Evolutionary conservation across 2,329 filamentous ascomycete genomes (phyloP).

Genomic region (Alternaria postmessia): DNA sequence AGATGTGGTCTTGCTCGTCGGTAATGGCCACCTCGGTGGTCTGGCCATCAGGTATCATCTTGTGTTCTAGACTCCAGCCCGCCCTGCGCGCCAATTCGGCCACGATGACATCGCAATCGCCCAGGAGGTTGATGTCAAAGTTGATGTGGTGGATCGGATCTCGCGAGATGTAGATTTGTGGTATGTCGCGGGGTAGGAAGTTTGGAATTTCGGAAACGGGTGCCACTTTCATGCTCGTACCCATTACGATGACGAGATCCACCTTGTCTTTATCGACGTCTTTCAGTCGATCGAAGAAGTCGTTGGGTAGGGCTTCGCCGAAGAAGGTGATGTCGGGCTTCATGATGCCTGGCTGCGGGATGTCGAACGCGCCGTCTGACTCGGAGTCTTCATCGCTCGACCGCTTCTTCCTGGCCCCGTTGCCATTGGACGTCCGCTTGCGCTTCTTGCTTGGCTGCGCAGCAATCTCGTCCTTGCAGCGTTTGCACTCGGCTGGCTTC

Average conservation of each 20-base stretch:
- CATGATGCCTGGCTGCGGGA: constrained; percentile 80
- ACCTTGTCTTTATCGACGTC: constrained; percentile 79
- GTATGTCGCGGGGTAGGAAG: constrained; percentile 78
- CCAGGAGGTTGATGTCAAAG: constrained; percentile 96
- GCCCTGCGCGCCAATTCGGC: constrained; percentile 83
- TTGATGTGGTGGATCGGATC: constrained; percentile 87
- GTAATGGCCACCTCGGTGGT: constrained; percentile 62
- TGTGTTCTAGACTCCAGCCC: constrained; percentile 81
- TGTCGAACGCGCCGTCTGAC: constrained; percentile 68
- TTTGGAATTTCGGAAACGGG: constrained; percentile 92
- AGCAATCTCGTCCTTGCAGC: constrained; percentile 68
- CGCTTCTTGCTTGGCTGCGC: constrained; percentile 60
- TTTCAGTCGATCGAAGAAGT: constrained; percentile 82
- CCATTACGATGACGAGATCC: constrained; percentile 94
- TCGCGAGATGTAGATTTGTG: constrained; percentile 89
- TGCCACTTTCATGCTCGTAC: constrained; percentile 93
- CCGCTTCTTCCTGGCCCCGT: constrained; percentile 51
- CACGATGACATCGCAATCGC: constrained; percentile 91
- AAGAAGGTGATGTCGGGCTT: constrained; percentile 99
- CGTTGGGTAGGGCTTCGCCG: constrained; percentile 84
- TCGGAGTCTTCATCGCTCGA: constrained; percentile 64
- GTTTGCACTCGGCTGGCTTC: constrained; percentile 77
- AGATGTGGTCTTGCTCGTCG: constrained; percentile 42
- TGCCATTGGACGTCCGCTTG: constrained; percentile 60
- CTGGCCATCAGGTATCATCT: constrained; percentile 79